Percentiles rank a stretch among this genome's conserved stretches.
Conservation (phyloP, 192 early-diverging fungal genomes). For the Coemansia sp. region DNA sequence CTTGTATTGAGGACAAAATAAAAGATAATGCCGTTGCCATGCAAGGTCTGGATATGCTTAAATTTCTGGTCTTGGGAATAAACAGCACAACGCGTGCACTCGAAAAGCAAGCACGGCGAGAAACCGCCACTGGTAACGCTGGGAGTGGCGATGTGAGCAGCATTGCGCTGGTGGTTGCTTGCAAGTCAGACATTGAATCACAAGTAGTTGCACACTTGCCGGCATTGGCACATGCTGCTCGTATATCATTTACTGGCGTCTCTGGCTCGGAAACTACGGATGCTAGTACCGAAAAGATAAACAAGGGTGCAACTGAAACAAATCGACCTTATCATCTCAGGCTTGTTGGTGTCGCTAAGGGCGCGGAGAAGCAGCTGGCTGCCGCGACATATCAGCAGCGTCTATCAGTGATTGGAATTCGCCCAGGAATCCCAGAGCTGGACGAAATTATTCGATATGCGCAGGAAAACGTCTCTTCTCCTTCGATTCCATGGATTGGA, state of each 20-base stretch:
- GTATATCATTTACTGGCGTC: neutral
- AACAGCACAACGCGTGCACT: conserved; percentile 43
- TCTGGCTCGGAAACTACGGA: neutral
- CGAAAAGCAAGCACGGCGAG: conserved; percentile 29
- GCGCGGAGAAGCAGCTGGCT: conserved; percentile 29
- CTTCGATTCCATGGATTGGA: conserved; percentile 43
- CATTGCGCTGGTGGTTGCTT: conserved; percentile 42
- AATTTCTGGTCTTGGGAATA: conserved; percentile 37
- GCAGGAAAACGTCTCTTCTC: conserved; percentile 6
- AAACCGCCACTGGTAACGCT: neutral
- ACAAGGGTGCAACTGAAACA: neutral
- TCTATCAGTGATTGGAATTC: conserved; percentile 42
- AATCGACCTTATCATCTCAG: conserved; percentile 14
- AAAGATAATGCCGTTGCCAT: neutral
- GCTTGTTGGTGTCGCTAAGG: conserved; percentile 32
- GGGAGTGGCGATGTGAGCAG: neutral
- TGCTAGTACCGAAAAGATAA: neutral
- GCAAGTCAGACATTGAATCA: conserved; percentile 39
- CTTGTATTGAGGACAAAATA: neutral
- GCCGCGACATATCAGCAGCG: conserved; percentile 29
- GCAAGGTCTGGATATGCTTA: conserved; percentile 15
- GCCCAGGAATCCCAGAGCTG: conserved; percentile 22
- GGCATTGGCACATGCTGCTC: conserved; percentile 37
- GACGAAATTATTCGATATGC: conserved; percentile 35
- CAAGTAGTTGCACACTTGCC: conserved; percentile 45